Base-by-base conservation (phyloP, 768 basidiomycete genomes). In the Tylopilus cervinicoccineus region DNA sequence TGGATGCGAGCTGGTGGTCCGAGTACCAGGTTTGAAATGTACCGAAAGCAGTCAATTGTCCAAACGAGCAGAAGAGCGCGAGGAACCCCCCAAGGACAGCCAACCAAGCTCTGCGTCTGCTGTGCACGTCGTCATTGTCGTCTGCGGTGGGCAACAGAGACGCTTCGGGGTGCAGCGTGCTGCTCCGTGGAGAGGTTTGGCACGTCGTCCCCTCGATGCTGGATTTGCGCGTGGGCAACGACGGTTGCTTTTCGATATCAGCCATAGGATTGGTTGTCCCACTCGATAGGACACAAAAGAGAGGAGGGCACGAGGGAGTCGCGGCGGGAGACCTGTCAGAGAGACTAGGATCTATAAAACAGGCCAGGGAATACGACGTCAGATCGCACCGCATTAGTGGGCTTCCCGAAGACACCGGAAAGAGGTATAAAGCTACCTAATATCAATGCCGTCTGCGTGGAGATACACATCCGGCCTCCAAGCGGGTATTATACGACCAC, bases 21-120 rank as follows among this genome's bases (percentile, higher is more conserved):
- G 74, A 70, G 55, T 88, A 87, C 78, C 80, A 86, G 12, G 79
- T 66, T 61, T 86, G 82, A 61, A 80, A 88, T 34, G 82, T 83
- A 14, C 86, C 86, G 53, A 86, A 88, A 38, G 84, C 77, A 44
- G 73, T 83, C 71, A 86, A 78, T 55, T 80, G 82, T 9, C 86
- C 86, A 60, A 88, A 86, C 2, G 83, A 80, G 60, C 77, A 83
- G 66, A 85, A 80, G 8, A 87, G 70, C 8, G 80, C 79, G 23
- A 84, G 60, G 62, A 83, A 84, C 0, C 83, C 81, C 1, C 86
- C 86, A 34, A 79, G 59, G 31, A 87, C 78, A 2, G 79, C 74
- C 14, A 86, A 58, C 67, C 74, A 73, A 4, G 43, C 72, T 58
- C 39, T 68, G 20, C 32, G 32, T 37, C 64, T 63, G 31, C 0